Evolutionary conservation across 164 flowering plant genomes (phyloP), one percentile per base, ranked within the genome.

Genomic region (Pachysandra terminalis): DNA sequence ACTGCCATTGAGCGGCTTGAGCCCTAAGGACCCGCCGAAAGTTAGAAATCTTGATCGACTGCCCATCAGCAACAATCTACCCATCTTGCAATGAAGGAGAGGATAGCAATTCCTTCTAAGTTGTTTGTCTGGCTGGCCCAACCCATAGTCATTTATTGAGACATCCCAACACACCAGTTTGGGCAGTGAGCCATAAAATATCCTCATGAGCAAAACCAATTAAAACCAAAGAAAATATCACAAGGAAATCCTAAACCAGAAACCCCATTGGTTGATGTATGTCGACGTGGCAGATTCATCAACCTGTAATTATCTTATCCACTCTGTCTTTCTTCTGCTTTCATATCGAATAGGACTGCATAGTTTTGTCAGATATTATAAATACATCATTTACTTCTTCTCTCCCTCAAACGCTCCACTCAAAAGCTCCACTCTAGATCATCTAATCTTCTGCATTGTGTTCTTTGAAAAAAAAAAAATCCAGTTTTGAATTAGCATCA

Each of bases 281-380:
- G 56, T 63, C 69, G 78, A 77, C 24, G 79, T 81, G 87, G 85
- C 80, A 72, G 56, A 66, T 64, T 53, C 61, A 53, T 24, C 64
- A 54, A n/a, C 75, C 64, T 52, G 56, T 16, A 72, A 74, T 80
- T 74, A 86, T 81, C 90, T 86, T 86, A 86, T 90, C 92, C 68
- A 70, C 71, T 71, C 69, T 69, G 54, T 53, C 61, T 54, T 32
- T 66, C 67, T 70, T 71, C 69, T 69, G 54, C 57, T 64, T 49
- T 64, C 67, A 67, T 68, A 75, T 69, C 75, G 77, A 67, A 70
- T 62, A 15, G 24, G 23, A 53, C 40, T 19, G 9, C 14, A 26
- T 1, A 66, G 9, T 52, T 53, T 61, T 62, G 75, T 74, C 74
- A 27, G 41, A 68, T 23, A 37, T 56, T 56, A 51, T 59, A 62